Evolutionary conservation across 1,284 basidiomycete genomes (phyloP).

Genomic region (Hemileia vastatrix): DNA sequence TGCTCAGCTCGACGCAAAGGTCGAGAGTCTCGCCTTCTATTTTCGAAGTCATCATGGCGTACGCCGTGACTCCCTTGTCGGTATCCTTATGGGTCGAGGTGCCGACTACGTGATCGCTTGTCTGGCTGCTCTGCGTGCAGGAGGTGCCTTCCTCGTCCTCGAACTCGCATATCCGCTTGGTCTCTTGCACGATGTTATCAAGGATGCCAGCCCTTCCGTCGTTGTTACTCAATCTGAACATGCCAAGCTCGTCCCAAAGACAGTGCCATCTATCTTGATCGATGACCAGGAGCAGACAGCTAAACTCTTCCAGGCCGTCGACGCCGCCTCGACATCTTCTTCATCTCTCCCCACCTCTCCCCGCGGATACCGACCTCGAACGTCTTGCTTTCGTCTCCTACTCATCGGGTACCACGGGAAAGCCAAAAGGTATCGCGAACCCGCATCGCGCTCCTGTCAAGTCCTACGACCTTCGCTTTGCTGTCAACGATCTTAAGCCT

Average conservation of each 20-base stretch:
- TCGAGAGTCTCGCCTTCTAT: slow-evolving; percentile 29
- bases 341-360: slow-evolving; percentile 26
- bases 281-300: no score
- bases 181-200: slow-evolving; percentile 38
- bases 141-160: slow-evolving; percentile 43
- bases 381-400: slow-evolving; percentile 42
- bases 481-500: slow-evolving; percentile 33
- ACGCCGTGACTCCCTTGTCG: slow-evolving; percentile 34
- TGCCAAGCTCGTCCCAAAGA: slow-evolving; percentile 28
- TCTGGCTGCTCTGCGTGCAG: slow-evolving; percentile 40
- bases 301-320: no score
- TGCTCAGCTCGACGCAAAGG: slow-evolving; percentile 35
- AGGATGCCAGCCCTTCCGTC: slow-evolving; percentile 39
- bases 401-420: slow-evolving; percentile 42
- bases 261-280: slow-evolving; percentile 24
- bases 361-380: slow-evolving; percentile 34
- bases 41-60: slow-evolving; percentile 32
- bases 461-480: slow-evolving; percentile 40
- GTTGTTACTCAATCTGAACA: slow-evolving; percentile 38
- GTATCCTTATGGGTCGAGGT: slow-evolving; percentile 36
- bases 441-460: slow-evolving; percentile 39
- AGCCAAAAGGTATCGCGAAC: slow-evolving; percentile 43
- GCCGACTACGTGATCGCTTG: slow-evolving; percentile 42
- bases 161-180: slow-evolving; percentile 41
- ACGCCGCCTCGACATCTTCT: not conserved